Evolutionary conservation across 805 yeast species (phyloP).

Genomic region (Yarrowia alimentaria): DNA sequence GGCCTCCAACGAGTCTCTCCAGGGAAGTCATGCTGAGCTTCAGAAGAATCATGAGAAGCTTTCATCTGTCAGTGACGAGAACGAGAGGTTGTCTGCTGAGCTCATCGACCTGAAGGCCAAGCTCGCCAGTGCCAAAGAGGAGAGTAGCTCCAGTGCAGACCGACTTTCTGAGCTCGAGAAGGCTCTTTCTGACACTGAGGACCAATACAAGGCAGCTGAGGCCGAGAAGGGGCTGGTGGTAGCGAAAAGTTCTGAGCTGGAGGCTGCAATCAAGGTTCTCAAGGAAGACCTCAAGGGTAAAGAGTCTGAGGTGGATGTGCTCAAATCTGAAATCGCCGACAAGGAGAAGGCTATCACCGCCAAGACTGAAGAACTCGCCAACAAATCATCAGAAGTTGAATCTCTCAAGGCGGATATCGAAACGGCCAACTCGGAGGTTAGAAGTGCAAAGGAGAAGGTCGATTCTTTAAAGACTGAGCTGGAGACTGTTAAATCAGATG

Average conservation of each 20-base stretch:
- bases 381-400: conserved; percentile 48
- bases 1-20: conserved; percentile 15
- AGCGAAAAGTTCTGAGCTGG: conserved; percentile 2
- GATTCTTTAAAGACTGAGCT: conserved; percentile 14
- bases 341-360: conserved; percentile 8
- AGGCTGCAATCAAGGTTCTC: conserved; percentile 4
- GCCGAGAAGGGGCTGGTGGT: conserved; percentile 17
- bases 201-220: neutral
- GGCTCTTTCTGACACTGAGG: conserved; percentile 1
- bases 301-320: neutral
- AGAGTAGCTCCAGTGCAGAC: conserved; percentile 9
- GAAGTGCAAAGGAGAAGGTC: conserved; percentile 17
- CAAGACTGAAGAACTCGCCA: conserved; percentile 31
- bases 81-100: conserved; percentile 30
- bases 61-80: conserved; percentile 29
- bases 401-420: conserved; percentile 35
- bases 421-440: conserved; percentile 8
- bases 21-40: neutral
- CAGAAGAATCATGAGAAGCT: conserved; percentile 25
- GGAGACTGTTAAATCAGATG: conserved; percentile 25
- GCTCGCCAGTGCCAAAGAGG: conserved; percentile 28
- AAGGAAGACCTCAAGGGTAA: neutral
- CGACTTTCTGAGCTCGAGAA: conserved; percentile 9
- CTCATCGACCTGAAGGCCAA: conserved; percentile 34
- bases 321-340: neutral